Evolutionary conservation across 352 stramenopile species (phyloP).

Genomic region (Thraustochytrium sp.): DNA sequence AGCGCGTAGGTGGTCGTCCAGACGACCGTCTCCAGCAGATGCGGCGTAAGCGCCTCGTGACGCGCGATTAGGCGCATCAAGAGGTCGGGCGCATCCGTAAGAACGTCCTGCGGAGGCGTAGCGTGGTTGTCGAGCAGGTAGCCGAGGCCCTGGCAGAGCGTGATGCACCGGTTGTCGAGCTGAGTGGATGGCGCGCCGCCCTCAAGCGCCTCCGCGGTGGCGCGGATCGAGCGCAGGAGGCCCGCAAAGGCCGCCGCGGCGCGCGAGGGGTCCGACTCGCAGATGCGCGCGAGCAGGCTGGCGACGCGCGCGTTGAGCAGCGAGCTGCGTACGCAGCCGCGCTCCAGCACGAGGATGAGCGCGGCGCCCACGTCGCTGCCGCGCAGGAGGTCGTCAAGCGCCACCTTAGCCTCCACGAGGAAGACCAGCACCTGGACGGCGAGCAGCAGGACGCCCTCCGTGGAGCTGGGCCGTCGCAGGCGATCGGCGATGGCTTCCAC

Average conservation of each 20-base stretch:
- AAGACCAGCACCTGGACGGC: constrained; percentile 16
- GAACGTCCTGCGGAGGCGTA: neutral
- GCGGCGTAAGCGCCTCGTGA: neutral
- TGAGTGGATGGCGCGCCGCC: neutral
- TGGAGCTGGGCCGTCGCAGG: neutral
- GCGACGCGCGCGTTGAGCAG: constrained; percentile 17
- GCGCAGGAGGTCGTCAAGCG: neutral
- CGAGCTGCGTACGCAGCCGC: constrained; percentile 5
- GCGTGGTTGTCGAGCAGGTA: constrained; percentile 6
- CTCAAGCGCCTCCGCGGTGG: neutral
- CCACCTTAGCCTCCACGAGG: neutral
- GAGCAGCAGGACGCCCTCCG: constrained; percentile 20
- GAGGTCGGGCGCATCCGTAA: neutral
- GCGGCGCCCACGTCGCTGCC: neutral
- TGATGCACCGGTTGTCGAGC: constrained; percentile 16
- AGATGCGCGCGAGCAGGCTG: constrained; percentile 27
- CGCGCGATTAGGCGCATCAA: neutral
- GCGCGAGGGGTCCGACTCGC: neutral
- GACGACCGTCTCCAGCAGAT: neutral
- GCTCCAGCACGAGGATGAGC: neutral
- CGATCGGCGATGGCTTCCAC: neutral
- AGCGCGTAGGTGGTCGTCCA: constrained; percentile 30
- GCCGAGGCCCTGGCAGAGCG: constrained; percentile 13
- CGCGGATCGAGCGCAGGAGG: neutral
- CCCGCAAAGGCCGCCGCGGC: neutral